phyloP scores from a whole-genome alignment of 164 flowering plant genomes.

The Nymphaea thermarum region DNA sequence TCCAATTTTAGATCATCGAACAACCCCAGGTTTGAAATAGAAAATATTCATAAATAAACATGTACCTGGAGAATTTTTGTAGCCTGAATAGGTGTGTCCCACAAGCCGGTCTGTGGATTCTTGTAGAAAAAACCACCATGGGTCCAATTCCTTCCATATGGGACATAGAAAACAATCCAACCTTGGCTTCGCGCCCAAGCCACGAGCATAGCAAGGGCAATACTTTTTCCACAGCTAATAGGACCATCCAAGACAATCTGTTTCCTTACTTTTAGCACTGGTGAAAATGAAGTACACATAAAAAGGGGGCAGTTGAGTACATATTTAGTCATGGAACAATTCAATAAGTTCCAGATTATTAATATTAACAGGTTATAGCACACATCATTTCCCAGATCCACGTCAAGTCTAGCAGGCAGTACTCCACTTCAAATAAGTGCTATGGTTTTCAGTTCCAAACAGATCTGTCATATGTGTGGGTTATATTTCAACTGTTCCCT shows the following conservation, averaged over 20 bases:
- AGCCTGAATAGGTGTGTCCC: conserved; percentile 95
- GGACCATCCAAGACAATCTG: conserved; percentile 92
- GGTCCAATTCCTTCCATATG: conserved; percentile 70
- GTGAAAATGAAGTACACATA: background rate
- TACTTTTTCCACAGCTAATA: conserved; percentile 84
- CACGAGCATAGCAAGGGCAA: conserved; percentile 85
- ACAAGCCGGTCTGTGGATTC: conserved; percentile 66
- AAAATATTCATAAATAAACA: background rate
- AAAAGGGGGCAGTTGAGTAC: no score
- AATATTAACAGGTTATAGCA: background rate
- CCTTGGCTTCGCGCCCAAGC: conserved; percentile 97
- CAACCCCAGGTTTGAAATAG: no score
- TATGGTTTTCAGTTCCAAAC: background rate
- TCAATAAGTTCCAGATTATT: no score
- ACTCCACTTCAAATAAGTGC: background rate
- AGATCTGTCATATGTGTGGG: background rate
- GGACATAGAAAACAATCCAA: conserved; percentile 89
- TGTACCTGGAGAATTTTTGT: conserved; percentile 59
- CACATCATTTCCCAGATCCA: background rate
- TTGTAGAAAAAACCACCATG: conserved; percentile 82
- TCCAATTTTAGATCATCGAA: no score
- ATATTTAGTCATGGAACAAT: no score
- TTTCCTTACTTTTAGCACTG: conserved; percentile 54
- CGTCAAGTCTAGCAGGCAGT: background rate
- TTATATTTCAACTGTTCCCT: background rate